Base-by-base conservation (phyloP, 805 yeast species). In the Clavispora asparagi region DNA sequence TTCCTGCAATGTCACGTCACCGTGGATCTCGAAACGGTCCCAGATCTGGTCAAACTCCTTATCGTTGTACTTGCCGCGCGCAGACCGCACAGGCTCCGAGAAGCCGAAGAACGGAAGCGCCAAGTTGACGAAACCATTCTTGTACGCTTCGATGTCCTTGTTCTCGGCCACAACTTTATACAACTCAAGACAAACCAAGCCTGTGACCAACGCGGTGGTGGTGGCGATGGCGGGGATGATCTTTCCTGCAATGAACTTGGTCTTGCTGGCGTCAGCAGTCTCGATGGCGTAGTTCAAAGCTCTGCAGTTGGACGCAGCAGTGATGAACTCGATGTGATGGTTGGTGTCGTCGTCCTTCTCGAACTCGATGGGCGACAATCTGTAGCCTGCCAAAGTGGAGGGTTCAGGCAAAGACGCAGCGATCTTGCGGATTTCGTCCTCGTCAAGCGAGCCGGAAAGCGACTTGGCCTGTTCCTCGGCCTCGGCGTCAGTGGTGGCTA, bases 181-280 rank as follows among this genome's bases (percentile, higher is more conserved):
- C 47, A 92, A 74, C 69, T 94, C 99, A 55, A 94, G 71, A 59
- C 95, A 87, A 23, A 90, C 95, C 59, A 94, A 75, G 41, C 99
- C 99, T 7, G 99, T 88, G 19, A 94, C 99, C 56, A 91, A 73
- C 9, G 97, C 95, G n/a, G 99, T 94, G 1, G 99, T 94, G 2
- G 99, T 94, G 32, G 99, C 99, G 73, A 94, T 94, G 17, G 99
- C 99, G 13, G 99, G 99, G 55, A 94, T 94, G 55, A 94, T 94
- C 68, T 95, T 84, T 41, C 99, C 99, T 7, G 99, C 99, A 64
- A 94, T 92, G 60, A 92, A 89, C 72, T 94, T 94, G 33, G 99
- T 94, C 72, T 86, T 88, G 43, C 83, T 82, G 52, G 83, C 81
- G 61, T 92, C 97, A 32, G 92, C 97, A 11, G 89, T 73, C 61